A percentile compares a stretch with the other conserved stretches of the same genome.
Conservation (phyloP, 805 yeast genomes). For the Saccharomycopsis selenospora region DNA sequence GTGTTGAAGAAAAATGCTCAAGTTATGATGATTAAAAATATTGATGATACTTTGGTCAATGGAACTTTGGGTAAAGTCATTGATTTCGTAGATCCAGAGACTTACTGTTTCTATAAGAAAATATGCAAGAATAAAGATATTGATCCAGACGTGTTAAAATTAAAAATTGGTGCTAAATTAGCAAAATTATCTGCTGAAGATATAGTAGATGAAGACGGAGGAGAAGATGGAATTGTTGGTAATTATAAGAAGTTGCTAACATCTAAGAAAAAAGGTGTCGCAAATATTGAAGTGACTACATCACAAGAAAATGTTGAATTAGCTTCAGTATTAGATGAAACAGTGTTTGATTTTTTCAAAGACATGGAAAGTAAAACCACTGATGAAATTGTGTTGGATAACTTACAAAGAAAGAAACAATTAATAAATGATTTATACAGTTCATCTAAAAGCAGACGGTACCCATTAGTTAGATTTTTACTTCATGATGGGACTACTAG, state of each 20-base stretch:
- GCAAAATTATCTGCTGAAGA: constrained; percentile 22
- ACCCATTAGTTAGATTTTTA: constrained; percentile 75
- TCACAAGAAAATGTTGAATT: constrained; percentile 8
- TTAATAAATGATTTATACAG: constrained; percentile 37
- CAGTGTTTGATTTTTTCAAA: constrained; percentile 43
- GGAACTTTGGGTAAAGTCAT: constrained; percentile 70
- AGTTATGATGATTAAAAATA: constrained; percentile 75
- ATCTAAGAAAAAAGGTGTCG: neutral
- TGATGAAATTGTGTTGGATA: constrained; percentile 22
- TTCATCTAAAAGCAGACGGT: constrained; percentile 39
- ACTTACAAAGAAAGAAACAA: constrained; percentile 41
- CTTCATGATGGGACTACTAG: constrained; percentile 59
- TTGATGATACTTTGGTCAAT: constrained; percentile 65
- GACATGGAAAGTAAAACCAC: constrained; percentile 25
- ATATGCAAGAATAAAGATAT: constrained; percentile 19
- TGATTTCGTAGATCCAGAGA: constrained; percentile 47
- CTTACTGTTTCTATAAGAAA: constrained; percentile 36
- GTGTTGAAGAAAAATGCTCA: constrained; percentile 65
- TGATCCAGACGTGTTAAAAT: neutral
- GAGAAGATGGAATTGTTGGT: constrained; percentile 21
- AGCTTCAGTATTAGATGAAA: constrained; percentile 32
- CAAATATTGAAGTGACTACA: neutral
- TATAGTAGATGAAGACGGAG: constrained; percentile 17
- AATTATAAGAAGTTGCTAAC: no score
- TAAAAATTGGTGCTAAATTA: neutral